phyloP scores from a whole-genome alignment of 108 stramenopile genomes.

The Stephanodiscus triporus region DNA sequence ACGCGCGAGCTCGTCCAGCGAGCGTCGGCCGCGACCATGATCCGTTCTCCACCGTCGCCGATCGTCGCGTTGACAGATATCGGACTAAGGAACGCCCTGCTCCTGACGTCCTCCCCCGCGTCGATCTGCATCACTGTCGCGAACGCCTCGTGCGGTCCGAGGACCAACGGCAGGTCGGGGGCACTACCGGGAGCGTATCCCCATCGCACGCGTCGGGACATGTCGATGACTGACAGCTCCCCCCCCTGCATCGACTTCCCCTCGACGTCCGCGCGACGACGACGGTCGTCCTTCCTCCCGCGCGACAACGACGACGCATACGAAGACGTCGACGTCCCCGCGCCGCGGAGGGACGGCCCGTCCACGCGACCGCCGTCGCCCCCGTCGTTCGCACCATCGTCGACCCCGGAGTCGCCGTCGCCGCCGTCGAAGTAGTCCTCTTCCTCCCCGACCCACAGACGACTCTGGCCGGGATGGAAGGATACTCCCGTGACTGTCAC shows the following conservation, averaged over 20 bases:
- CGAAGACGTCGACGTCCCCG: not conserved
- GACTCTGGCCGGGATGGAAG: constrained; percentile 84
- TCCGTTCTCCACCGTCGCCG: constrained; percentile 33
- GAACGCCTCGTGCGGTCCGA: constrained; percentile 70
- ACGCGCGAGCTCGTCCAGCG: constrained; percentile 75
- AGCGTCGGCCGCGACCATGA: constrained; percentile 71
- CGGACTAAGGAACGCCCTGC: constrained; percentile 65
- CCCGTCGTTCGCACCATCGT: not conserved
- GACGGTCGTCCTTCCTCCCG: not conserved
- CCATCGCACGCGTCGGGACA: constrained; percentile 79
- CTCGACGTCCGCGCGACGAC: not conserved
- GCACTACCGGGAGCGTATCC: constrained; percentile 69
- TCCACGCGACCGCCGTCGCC: constrained; percentile 8
- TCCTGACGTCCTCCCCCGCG: constrained; percentile 57
- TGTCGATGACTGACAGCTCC: constrained; percentile 64
- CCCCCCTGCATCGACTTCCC: constrained; percentile 53
- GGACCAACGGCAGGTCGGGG: constrained; percentile 64
- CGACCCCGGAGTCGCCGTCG: not conserved
- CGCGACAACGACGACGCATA: not conserved
- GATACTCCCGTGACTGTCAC: constrained; percentile 79
- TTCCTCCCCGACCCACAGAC: constrained; percentile 23
- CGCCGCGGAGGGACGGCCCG: not conserved
- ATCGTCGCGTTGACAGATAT: constrained; percentile 77
- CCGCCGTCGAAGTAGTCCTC: not conserved
- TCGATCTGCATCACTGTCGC: constrained; percentile 78